Conservation (phyloP, 805 yeast species). For the Saccharomyces jurei region DNA sequence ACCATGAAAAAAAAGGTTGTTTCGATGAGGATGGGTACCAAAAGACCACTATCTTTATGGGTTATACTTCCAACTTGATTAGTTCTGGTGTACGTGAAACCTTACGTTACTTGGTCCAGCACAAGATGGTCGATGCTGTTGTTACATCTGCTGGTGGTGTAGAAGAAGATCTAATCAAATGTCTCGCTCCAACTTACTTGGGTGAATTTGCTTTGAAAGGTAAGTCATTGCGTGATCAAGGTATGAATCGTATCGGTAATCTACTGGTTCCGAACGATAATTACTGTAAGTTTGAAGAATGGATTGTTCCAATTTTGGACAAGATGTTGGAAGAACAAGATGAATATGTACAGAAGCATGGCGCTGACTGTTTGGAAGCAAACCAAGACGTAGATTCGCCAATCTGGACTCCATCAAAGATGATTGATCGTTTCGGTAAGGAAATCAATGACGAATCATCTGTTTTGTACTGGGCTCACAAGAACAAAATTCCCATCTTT, state of each 20-base stretch:
- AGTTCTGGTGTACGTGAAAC: conserved; percentile 93
- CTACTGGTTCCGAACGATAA: conserved; percentile 95
- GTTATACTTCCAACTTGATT: conserved; percentile 92
- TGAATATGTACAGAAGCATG: conserved; percentile 46
- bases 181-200: conserved; percentile 91
- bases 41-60: conserved; percentile 86
- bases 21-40: conserved; percentile 73
- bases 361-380: conserved; percentile 51
- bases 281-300: conserved; percentile 94
- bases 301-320: conserved; percentile 94
- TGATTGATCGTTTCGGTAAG: conserved; percentile 88
- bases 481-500: conserved; percentile 90
- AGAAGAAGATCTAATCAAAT: conserved; percentile 94
- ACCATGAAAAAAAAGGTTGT: conserved; percentile 63
- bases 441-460: conserved; percentile 92
- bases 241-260: conserved; percentile 97
- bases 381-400: conserved; percentile 36
- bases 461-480: conserved; percentile 96
- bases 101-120: conserved; percentile 78
- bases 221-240: conserved; percentile 75
- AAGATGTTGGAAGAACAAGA: conserved; percentile 84
- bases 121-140: conserved; percentile 88
- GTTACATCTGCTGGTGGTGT: conserved; percentile 98
- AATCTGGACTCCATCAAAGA: conserved; percentile 88
- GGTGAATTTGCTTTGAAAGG: conserved; percentile 88